Evolutionary conservation across 1,284 basidiomycete species (phyloP).

Genomic region (Leccinum angustisporum): DNA sequence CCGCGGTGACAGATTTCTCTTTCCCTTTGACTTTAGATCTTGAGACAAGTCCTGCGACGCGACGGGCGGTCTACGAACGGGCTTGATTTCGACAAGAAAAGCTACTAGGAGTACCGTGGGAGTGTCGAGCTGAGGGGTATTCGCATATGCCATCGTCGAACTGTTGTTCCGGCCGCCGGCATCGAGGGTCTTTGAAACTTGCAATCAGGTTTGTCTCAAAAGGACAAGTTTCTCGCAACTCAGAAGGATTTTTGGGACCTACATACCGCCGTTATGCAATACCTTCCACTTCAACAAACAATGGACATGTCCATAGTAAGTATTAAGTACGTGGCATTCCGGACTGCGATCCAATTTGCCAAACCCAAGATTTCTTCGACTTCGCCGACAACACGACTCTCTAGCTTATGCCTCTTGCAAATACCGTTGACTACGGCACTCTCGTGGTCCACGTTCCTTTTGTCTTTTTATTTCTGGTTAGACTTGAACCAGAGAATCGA

Average conservation of each 20-base stretch:
- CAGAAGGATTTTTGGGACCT: too few species aligned
- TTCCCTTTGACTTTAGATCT: too few species aligned
- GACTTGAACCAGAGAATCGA: slow-evolving; percentile 1
- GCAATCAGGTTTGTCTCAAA: not conserved
- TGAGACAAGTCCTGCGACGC: too few species aligned
- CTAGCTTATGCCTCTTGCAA: not conserved
- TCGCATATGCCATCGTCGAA: too few species aligned
- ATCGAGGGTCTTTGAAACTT: not conserved
- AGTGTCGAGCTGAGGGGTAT: too few species aligned
- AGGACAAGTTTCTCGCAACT: not conserved
- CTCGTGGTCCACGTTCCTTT: slow-evolving; percentile 6
- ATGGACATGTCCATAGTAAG: slow-evolving; percentile 8
- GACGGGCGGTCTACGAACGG: too few species aligned
- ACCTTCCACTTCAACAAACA: slow-evolving; percentile 15
- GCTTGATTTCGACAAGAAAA: too few species aligned
- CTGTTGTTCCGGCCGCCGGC: too few species aligned
- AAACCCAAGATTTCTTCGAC: not conserved
- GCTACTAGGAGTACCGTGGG: too few species aligned
- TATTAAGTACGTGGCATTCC: not conserved
- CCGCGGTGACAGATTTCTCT: too few species aligned
- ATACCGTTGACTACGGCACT: not conserved
- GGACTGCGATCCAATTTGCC: not conserved
- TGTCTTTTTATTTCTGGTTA: not conserved
- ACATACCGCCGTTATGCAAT: not conserved
- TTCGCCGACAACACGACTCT: not conserved